Conservation (phyloP, 768 basidiomycete genomes). For the Xerocomus brunneocitrinus region DNA sequence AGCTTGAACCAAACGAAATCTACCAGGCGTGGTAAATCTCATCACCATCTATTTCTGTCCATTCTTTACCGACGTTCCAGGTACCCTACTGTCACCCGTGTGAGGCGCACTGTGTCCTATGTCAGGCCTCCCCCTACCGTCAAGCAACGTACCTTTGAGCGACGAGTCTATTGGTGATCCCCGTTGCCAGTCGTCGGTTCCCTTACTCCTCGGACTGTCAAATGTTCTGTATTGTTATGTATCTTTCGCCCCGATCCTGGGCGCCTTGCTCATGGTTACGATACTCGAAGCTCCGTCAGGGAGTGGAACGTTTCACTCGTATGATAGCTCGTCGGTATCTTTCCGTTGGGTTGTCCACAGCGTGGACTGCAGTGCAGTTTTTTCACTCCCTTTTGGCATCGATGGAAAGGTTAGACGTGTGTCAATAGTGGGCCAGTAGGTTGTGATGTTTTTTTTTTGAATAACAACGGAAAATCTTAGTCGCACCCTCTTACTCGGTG, state of each 20-base stretch:
- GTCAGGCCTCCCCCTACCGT: slow-evolving; percentile 39
- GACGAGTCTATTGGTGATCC: slow-evolving; percentile 69
- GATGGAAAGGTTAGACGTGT: slow-evolving; percentile 15
- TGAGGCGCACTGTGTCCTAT: slow-evolving; percentile 69
- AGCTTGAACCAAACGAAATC: slow-evolving; percentile 63
- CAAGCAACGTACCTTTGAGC: slow-evolving; percentile 61
- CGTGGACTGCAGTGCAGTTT: slow-evolving; percentile 17
- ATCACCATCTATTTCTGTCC: neutral
- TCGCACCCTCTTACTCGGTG: too few species aligned
- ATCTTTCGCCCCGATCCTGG: slow-evolving; percentile 9
- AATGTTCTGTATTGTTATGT: slow-evolving; percentile 34
- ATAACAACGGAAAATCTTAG: neutral
- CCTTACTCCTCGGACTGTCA: slow-evolving; percentile 15
- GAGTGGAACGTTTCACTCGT: slow-evolving; percentile 18
- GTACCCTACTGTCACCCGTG: slow-evolving; percentile 76
- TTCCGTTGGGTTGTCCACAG: slow-evolving; percentile 8
- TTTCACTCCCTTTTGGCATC: slow-evolving; percentile 8
- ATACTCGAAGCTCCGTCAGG: slow-evolving; percentile 54
- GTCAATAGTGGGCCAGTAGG: slow-evolving; percentile 13
- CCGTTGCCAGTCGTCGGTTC: neutral
- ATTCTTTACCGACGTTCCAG: slow-evolving; percentile 30
- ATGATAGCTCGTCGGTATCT: slow-evolving; percentile 14
- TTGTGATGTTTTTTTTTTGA: slow-evolving; percentile 6
- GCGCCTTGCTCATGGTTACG: slow-evolving; percentile 32
- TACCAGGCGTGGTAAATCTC: slow-evolving; percentile 59